Base-by-base conservation (phyloP, 2,329 filamentous ascomycete species). In the Rhynchosporium agropyri region DNA sequence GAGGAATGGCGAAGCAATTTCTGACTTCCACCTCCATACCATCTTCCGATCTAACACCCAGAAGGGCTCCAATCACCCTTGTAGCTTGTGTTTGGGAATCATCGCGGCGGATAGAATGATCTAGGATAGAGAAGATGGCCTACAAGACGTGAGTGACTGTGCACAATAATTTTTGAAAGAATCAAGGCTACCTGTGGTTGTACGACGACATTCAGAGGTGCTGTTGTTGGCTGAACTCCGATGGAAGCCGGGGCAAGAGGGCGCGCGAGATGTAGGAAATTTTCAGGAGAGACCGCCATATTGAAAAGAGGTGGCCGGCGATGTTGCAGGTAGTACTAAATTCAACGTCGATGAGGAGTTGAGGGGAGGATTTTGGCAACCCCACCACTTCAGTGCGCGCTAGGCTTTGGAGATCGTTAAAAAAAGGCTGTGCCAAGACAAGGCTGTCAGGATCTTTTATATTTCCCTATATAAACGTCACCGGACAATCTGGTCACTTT, bases 1-100 rank as follows among this genome's bases (percentile, higher is more conserved):
- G 95, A 70, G 94, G 93, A 75, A 99, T 96, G 71, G 95, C 95
- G 77, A 99, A 99, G 81, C 92, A 94, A 75, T 92, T 96, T 76
- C 92, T 89, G 74, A 99, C 95, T 79, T 96, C 92, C 74, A 96
- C 91, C 78, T 98, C 94, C 76, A 90, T 92, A 78, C 94, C 95
- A 83, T 99, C 95, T 81, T 99, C 95, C 76, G 90, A 95, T 71
- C 95, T 90, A 70, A 89, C 89, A 75, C 95, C 95, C 63, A 99
- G 88, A 62, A 99, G 87, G 65, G 95, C 97, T 74, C 95, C 95
- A 75, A 99, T 99, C 68, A 99, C 95, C 75, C 95, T 91, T 74
- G 95, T 92, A 75, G 95, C 92, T 78, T 97, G 92, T 69, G 89
- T 88, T 70, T 86, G 83, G 71, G 70, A 70, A 63, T 72, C 73